phyloP scores from a whole-genome alignment of 306 rosid genomes.

The Acacia melanoxylon region DNA sequence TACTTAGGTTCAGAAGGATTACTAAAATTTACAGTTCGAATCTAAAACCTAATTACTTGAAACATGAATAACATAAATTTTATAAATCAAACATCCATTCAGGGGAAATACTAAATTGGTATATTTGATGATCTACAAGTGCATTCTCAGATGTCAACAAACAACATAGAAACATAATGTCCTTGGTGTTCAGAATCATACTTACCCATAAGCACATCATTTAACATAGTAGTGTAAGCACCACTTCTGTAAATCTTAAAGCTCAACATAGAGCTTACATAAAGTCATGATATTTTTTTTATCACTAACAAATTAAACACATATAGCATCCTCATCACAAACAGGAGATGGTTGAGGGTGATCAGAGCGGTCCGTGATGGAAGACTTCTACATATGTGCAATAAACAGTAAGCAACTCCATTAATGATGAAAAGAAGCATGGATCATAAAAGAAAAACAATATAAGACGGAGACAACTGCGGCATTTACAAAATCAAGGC shows the following conservation, averaged over 20 bases:
- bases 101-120: neutral
- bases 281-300: neutral
- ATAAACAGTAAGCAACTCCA: conserved; percentile 20
- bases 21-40: no score
- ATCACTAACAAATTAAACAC: conserved; percentile 29
- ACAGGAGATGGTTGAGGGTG: conserved; percentile 31
- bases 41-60: no score
- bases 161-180: neutral
- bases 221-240: neutral
- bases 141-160: neutral
- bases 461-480: conserved; percentile 1
- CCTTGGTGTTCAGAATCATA: neutral
- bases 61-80: no score
- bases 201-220: neutral
- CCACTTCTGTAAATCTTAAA: neutral
- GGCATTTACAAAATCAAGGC: conserved; percentile 17
- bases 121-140: neutral
- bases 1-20: no score
- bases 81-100: no score
- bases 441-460: conserved; percentile 1
- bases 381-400: conserved; percentile 33
- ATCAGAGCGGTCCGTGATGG: conserved; percentile 8
- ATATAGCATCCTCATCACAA: conserved; percentile 39
- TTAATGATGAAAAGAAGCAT: conserved; percentile 18
- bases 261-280: neutral